phyloP scores from a whole-genome alignment of 1,284 basidiomycete species.

The Schizophyllum commune region DNA sequence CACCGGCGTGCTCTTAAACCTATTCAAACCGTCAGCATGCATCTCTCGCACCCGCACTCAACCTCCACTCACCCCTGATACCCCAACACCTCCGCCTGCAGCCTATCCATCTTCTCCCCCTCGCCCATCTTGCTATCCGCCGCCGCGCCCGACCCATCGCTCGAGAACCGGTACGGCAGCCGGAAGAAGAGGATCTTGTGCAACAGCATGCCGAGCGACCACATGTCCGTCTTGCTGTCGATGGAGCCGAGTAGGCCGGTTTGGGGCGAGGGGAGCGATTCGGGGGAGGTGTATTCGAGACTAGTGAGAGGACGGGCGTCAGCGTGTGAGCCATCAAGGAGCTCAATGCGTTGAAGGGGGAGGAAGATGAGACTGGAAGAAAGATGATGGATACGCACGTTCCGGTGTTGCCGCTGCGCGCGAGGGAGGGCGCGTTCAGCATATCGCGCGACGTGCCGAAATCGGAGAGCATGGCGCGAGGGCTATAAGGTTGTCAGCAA shows the following conservation, averaged over 20 bases:
- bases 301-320: too few species aligned
- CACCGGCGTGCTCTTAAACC: slow-evolving; percentile 54
- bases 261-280: slow-evolving; percentile 66
- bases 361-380: neutral
- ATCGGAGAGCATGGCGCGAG: slow-evolving; percentile 85
- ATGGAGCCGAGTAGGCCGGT: slow-evolving; percentile 66
- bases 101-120: slow-evolving; percentile 48
- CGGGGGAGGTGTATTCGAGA: slow-evolving; percentile 78
- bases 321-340: too few species aligned
- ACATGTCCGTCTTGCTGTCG: slow-evolving; percentile 86
- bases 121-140: slow-evolving; percentile 36
- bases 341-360: too few species aligned
- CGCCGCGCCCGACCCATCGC: slow-evolving; percentile 22
- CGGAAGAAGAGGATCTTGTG: slow-evolving; percentile 88
- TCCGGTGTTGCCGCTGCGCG: slow-evolving; percentile 85
- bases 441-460: slow-evolving; percentile 92
- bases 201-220: slow-evolving; percentile 87
- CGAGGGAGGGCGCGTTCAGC: slow-evolving; percentile 50
- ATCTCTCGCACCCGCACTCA: neutral
- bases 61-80: slow-evolving; percentile 58
- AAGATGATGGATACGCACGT: slow-evolving; percentile 55
- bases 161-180: slow-evolving; percentile 68
- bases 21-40: slow-evolving; percentile 11
- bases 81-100: slow-evolving; percentile 67
- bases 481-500: slow-evolving; percentile 32